Conservation (phyloP, 2,329 filamentous ascomycete genomes). For the Eurotiales sp. region DNA sequence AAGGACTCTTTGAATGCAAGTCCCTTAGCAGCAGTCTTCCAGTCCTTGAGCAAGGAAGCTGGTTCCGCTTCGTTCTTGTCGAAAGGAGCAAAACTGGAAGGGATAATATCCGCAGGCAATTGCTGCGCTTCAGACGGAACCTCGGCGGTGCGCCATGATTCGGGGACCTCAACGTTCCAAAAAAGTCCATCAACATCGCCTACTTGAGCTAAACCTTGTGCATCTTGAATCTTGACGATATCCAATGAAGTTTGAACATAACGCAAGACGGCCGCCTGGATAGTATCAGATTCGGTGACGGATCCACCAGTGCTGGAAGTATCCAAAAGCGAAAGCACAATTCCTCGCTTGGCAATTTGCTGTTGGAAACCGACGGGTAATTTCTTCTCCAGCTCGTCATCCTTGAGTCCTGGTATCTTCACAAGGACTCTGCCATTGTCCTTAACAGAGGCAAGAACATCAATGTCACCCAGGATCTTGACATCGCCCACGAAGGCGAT, state of each 20-base stretch:
- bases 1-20: slow-evolving; percentile 94
- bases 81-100: slow-evolving; percentile 79
- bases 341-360: slow-evolving; percentile 63
- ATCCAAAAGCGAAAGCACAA: slow-evolving; percentile 74
- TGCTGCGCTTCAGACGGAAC: slow-evolving; percentile 35
- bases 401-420: slow-evolving; percentile 73
- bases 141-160: slow-evolving; percentile 72
- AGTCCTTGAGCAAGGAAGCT: slow-evolving; percentile 65
- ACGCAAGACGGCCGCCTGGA: slow-evolving; percentile 80
- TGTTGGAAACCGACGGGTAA: slow-evolving; percentile 69
- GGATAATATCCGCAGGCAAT: slow-evolving; percentile 63
- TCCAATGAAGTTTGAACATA: slow-evolving; percentile 66
- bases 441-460: slow-evolving; percentile 68
- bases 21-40: slow-evolving; percentile 81
- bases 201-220: slow-evolving; percentile 60
- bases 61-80: slow-evolving; percentile 70
- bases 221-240: slow-evolving; percentile 62
- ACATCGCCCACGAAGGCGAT: slow-evolving; percentile 74
- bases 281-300: slow-evolving; percentile 63
- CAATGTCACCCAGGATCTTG: slow-evolving; percentile 73
- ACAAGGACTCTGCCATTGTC: slow-evolving; percentile 69
- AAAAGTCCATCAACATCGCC: slow-evolving; percentile 64
- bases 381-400: slow-evolving; percentile 85
- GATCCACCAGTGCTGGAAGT: slow-evolving; percentile 63
- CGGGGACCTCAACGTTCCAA: slow-evolving; percentile 69